Conservation (phyloP, 108 stramenopile genomes). For the Tribonema minus region DNA sequence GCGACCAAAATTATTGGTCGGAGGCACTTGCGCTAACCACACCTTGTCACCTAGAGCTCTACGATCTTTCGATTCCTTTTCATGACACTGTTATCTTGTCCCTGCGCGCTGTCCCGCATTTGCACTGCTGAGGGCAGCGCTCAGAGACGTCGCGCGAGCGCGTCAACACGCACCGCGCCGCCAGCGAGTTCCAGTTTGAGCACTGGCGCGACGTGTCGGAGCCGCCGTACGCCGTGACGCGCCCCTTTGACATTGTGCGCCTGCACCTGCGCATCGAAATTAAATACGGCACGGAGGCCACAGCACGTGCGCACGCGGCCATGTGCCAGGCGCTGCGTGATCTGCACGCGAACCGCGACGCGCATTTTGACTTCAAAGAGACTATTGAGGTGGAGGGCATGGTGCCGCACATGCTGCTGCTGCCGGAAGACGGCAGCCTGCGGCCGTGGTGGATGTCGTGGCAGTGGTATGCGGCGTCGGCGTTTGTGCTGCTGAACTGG, state of each 20-base stretch:
- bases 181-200: not conserved
- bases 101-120: too few species aligned
- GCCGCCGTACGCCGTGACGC: not conserved
- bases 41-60: too few species aligned
- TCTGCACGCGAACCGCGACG: not conserved
- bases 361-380: not conserved
- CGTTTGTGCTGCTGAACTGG: not conserved
- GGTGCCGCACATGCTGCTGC: not conserved
- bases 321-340: not conserved
- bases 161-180: not conserved
- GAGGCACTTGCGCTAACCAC: too few species aligned
- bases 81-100: too few species aligned
- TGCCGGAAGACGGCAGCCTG: not conserved
- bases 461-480: not conserved
- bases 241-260: not conserved
- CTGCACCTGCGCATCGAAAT: not conserved
- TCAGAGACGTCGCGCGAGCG: not conserved
- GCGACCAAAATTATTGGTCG: too few species aligned
- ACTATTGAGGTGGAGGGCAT: not conserved
- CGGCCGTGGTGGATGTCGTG: not conserved
- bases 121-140: not conserved
- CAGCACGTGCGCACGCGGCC: not conserved
- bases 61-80: too few species aligned
- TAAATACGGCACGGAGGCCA: not conserved
- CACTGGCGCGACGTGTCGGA: not conserved